A percentile compares a stretch with the other conserved stretches of the same genome.
Conservation (phyloP, 2,329 filamentous ascomycete species). For the Chaetomiaceae sp. region DNA sequence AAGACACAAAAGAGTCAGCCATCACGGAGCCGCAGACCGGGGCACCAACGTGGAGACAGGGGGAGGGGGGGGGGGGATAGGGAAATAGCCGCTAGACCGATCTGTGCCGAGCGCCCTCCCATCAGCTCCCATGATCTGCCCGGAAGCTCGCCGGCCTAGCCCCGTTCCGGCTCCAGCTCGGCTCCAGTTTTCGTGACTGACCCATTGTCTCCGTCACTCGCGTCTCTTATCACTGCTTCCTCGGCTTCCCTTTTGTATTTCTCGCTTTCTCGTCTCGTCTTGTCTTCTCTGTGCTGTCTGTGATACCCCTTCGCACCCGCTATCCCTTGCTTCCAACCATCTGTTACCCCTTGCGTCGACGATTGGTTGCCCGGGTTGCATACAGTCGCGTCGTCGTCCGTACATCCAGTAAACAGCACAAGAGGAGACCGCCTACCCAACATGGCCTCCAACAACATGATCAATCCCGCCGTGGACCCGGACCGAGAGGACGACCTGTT, state of each 20-base stretch:
- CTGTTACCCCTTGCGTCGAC: background rate
- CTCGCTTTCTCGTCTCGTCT: no score
- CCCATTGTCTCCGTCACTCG: slow-evolving; percentile 4
- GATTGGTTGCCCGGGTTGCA: background rate
- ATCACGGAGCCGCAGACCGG: background rate
- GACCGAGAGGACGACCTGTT: slow-evolving; percentile 60
- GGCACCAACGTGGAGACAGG: slow-evolving; percentile 7
- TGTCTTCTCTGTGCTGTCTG: no score
- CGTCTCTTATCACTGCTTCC: background rate
- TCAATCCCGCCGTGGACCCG: slow-evolving; percentile 50
- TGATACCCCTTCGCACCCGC: no score
- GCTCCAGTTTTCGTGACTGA: slow-evolving; percentile 4
- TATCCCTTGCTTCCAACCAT: slow-evolving; percentile 14
- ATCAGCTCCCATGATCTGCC: background rate
- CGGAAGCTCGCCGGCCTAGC: slow-evolving; percentile 11
- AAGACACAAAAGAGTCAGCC: no score
- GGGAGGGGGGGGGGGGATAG: no score
- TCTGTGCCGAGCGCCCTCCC: slow-evolving; percentile 22
- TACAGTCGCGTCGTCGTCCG: background rate
- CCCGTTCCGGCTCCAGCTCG: slow-evolving; percentile 13
- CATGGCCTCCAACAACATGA: slow-evolving; percentile 60
- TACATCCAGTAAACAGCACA: background rate
- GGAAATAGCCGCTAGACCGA: slow-evolving; percentile 27
- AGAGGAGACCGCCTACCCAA: slow-evolving; percentile 23
- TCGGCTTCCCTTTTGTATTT: no score